Percentiles rank a stretch among this genome's conserved stretches.
Evolutionary conservation across 495 filamentous ascomycete genomes (phyloP).

Genomic region (Aspergillus mulundensis): DNA sequence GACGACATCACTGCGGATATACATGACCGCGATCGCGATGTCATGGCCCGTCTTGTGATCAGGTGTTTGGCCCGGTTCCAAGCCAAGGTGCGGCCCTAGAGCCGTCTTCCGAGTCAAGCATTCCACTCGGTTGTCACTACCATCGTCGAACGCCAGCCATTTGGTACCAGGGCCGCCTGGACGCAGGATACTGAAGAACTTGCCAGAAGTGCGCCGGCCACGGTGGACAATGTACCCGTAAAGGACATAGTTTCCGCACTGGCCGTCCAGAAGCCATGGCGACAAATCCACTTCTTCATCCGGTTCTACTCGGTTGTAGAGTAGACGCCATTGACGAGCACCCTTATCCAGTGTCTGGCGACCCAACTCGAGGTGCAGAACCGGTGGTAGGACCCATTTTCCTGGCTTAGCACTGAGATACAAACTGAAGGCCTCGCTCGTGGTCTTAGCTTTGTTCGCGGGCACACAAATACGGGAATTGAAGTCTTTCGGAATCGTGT

Average conservation of each 20-base stretch:
- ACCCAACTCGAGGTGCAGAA: constrained; percentile 57
- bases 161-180: constrained; percentile 52
- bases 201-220: constrained; percentile 55
- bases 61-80: constrained; percentile 30
- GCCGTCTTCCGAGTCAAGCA: constrained; percentile 57
- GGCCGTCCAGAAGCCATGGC: constrained; percentile 29
- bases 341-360: constrained; percentile 52
- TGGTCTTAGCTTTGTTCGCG: constrained; percentile 33
- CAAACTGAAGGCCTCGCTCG: constrained; percentile 25
- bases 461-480: constrained; percentile 40
- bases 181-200: constrained; percentile 59
- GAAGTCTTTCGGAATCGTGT: constrained; percentile 36
- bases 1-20: constrained; percentile 53
- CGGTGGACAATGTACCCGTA: constrained; percentile 61
- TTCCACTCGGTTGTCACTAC: constrained; percentile 51
- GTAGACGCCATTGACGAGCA: constrained; percentile 53
- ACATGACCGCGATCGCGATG: constrained; percentile 54
- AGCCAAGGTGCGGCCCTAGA: constrained; percentile 50
- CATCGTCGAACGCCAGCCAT: constrained; percentile 60
- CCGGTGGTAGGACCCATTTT: constrained; percentile 39
- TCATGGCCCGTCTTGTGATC: constrained; percentile 52
- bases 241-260: constrained; percentile 49
- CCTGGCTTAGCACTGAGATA: constrained; percentile 35
- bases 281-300: constrained; percentile 50
- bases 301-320: constrained; percentile 53